Conservation (phyloP, 208 protist genomes). For the Crithidia fasciculata region DNA sequence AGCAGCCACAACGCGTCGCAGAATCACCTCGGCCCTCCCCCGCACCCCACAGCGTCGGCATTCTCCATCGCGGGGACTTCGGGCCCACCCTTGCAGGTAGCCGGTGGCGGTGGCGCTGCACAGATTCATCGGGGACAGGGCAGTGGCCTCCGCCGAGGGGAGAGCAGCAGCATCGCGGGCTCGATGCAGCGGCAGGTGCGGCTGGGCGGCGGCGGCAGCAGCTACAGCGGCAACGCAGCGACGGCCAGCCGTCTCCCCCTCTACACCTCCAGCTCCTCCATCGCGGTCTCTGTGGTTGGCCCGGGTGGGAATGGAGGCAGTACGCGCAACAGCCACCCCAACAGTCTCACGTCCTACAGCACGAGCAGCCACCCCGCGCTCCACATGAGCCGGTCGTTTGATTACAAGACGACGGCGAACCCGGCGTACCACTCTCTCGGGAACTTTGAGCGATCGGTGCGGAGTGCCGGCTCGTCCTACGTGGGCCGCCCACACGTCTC, state of each 20-base stretch:
- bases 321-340: slow-evolving; percentile 11
- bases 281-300: background rate
- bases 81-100: no score
- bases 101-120: background rate
- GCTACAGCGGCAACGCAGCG: background rate
- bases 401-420: slow-evolving; percentile 41
- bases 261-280: slow-evolving; percentile 22
- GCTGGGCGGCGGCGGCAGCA: background rate
- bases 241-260: background rate
- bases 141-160: background rate
- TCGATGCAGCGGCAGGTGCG: slow-evolving; percentile 13
- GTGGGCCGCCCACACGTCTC: background rate
- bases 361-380: slow-evolving; percentile 26
- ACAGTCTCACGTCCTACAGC: slow-evolving; percentile 26
- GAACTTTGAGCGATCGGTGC: slow-evolving; percentile 20
- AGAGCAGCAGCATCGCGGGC: background rate
- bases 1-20: background rate
- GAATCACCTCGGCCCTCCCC: background rate
- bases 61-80: background rate
- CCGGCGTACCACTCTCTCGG: slow-evolving; percentile 30
- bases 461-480: slow-evolving; percentile 25
- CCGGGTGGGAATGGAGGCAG: background rate
- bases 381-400: slow-evolving; percentile 36
- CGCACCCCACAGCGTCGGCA: background rate
- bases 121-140: background rate